Conservation (phyloP, 2,329 filamentous ascomycete genomes). For the Parastagonospora nodorum region DNA sequence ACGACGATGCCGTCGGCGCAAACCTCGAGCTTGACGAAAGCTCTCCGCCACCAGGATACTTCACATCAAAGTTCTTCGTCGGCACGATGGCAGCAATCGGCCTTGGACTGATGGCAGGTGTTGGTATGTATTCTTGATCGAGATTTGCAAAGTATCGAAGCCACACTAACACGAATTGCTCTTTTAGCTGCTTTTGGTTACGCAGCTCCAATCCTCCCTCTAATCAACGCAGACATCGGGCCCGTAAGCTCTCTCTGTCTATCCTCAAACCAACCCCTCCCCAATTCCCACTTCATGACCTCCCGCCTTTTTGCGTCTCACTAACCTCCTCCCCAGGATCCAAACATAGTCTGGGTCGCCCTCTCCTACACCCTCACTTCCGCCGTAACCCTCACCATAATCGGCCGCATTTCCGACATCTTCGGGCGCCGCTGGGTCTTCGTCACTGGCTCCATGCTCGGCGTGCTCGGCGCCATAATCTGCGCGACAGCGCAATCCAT, state of each 20-base stretch:
- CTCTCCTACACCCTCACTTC: constrained; percentile 9
- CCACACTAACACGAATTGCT: background rate
- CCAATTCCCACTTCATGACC: background rate
- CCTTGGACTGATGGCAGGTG: constrained; percentile 11
- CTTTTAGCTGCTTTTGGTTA: constrained; percentile 10
- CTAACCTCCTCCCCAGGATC: constrained; percentile 4
- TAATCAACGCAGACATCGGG: constrained; percentile 21
- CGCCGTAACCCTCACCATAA: constrained; percentile 8
- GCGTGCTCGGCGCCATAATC: constrained; percentile 18
- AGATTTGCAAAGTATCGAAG: background rate
- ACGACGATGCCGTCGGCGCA: constrained; percentile 1
- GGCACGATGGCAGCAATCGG: constrained; percentile 14
- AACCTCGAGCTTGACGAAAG: constrained; percentile 12
- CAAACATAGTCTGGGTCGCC: constrained; percentile 8
- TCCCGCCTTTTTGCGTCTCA: background rate
- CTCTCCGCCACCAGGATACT: constrained; percentile 16
- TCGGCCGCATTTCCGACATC: constrained; percentile 15
- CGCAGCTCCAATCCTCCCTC: constrained; percentile 15
- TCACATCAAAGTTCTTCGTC: constrained; percentile 13
- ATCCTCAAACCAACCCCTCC: background rate
- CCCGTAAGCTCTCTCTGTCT: constrained; percentile 2
- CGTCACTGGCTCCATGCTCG: constrained; percentile 38
- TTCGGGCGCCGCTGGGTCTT: constrained; percentile 35
- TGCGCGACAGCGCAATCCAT: constrained; percentile 19
- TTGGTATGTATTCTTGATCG: background rate